A percentile compares a stretch with the other conserved stretches of the same genome.
These are phyloP conservation scores for Dioscorea cayenensis DNA, from an alignment of 116 monocot genomes.

Conservation along the genomic window DNA sequence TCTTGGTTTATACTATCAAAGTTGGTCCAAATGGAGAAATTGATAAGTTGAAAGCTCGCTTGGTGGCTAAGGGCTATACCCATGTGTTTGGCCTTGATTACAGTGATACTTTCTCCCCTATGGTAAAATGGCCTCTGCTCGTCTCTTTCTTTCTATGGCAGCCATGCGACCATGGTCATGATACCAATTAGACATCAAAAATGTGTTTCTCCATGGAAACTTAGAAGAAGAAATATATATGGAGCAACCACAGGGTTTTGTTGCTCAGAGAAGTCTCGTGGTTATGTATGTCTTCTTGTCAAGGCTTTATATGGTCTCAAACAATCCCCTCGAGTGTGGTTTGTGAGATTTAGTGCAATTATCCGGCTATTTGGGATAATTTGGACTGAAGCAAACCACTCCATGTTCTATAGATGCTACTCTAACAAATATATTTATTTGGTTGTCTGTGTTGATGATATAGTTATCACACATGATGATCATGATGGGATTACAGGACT, in stretches of 20 bases:
- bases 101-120: background rate
- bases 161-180: background rate
- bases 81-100: background rate
- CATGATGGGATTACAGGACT: no score
- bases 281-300: background rate
- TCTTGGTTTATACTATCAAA: background rate
- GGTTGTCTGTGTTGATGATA: conserved; percentile 4
- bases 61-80: no score
- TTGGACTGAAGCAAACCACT: background rate
- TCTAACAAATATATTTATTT: background rate
- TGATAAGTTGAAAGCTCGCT: background rate
- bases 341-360: background rate
- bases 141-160: background rate
- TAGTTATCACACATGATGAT: background rate
- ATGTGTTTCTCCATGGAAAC: background rate
- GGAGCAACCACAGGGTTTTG: no score
- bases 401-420: background rate
- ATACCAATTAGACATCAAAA: background rate
- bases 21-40: background rate
- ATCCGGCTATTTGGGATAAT: no score
- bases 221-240: no score
- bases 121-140: background rate
- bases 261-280: background rate
- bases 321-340: background rate
- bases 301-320: background rate